Base-by-base conservation (phyloP, 257 asterid species). In the Cordia subcordata region DNA sequence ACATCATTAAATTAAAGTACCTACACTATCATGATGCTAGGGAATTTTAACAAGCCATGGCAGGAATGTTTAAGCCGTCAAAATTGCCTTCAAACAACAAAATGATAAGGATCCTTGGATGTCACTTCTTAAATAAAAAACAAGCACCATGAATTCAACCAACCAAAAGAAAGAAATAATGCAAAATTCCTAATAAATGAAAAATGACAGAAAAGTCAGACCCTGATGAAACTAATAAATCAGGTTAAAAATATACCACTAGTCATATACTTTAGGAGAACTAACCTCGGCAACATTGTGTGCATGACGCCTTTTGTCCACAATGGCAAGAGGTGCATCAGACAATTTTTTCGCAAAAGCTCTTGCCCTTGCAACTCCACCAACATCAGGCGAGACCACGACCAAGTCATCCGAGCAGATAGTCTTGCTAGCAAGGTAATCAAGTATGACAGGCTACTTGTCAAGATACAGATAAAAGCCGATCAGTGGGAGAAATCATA, bases 301-400 rank as follows among this genome's bases (percentile, higher is more conserved):
- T 19, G 85, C 88, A 5, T 83, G 92, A 23, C 95, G 95, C 75
- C 95, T 83, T 72, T 86, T 83, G 73, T 86, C 95, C 50, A 86
- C 95, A 71, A 86, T 86, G 59, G 95, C 95, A 64, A 86, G 68
- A 55, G 92, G 95, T 63, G 92, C 95, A 81, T 86, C 95, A 44
- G 95, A 86, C 62, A 86, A 68, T 72, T 86, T 86, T 65, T 86
- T 86, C 58, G 95, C 95, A 73, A 86, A 86, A 55, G 92, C 88
- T 71, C 95, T 78, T 63, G 95, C 95, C 68, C 95, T 77, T 65
- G 95, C 86, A 67, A 86, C 95, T 52, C 95, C 95, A 40, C 95
- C 95, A 68, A 86, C 95, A 74, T 86, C 95, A 9, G 95, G 95
- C 53, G 95, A 86, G 64, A 86, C 95, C 72, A 86, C 95, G 52